Evolutionary conservation across 106 monocot genomes (phyloP).

Genomic region (Acanthochlamys bracteata): DNA sequence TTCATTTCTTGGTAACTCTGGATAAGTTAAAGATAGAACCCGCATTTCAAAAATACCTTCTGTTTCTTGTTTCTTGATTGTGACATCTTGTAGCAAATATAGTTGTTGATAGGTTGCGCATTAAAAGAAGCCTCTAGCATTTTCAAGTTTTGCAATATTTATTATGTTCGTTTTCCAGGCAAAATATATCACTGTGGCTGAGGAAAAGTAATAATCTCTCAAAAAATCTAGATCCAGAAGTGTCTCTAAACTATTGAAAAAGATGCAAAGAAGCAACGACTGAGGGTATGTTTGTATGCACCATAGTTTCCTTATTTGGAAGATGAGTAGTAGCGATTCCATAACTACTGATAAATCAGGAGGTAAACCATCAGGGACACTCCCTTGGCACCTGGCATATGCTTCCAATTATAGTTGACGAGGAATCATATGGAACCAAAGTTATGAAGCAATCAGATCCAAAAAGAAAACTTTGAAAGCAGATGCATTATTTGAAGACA

Average conservation of each 20-base stretch:
- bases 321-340: background rate
- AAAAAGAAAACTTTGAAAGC: no score
- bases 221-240: conserved; percentile 42
- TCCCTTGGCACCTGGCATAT: conserved; percentile 74
- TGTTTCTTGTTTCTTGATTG: no score
- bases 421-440: conserved; percentile 53
- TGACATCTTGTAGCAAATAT: background rate
- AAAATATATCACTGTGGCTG: conserved; percentile 70
- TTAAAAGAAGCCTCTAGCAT: background rate
- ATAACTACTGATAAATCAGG: conserved; percentile 21
- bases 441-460: background rate
- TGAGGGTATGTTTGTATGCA: conserved; percentile 37
- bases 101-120: background rate
- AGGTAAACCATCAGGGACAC: conserved; percentile 35
- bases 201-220: conserved; percentile 51
- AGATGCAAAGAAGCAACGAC: conserved; percentile 85
- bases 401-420: conserved; percentile 60
- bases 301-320: background rate
- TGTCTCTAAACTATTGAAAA: conserved; percentile 43
- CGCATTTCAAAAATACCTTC: no score
- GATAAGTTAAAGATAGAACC: no score
- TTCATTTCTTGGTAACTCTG: no score
- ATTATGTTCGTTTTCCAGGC: conserved; percentile 22
- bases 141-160: no score
- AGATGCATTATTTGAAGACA: no score